Evolutionary conservation across 75 land plant species (phyloP), one percentile per base, ranked within the genome.

Genomic region (Isoetes taiwanensis): DNA sequence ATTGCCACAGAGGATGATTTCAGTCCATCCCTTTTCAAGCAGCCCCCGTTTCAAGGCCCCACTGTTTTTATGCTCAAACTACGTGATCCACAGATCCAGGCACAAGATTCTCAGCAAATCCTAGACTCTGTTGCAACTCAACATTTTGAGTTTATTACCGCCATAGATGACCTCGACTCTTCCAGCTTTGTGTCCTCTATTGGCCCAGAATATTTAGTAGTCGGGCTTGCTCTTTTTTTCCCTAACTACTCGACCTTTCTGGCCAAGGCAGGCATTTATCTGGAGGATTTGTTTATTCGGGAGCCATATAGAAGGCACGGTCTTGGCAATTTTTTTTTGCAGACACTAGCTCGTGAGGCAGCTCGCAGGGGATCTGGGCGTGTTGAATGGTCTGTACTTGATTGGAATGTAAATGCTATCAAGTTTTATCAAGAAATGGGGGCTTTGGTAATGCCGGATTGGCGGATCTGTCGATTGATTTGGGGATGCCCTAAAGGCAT

Each of bases 361-460:
- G 83, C 62, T 62, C 64, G 69, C 54, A 72, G 75, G 64, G 89
- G 89, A 52, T 73, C 72, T 24, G 97, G 85, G 19, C 64, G 95
- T 31, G 95, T 91, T 59, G 97, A 91, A 59, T 86, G 97, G 97
- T 74, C 73, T 37, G 95, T 91, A 54, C 79, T 91, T 27, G 97
- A 91, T 34, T 91, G 97, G 97, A 91, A 91, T 57, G 72, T 43
- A 50, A 91, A 87, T 62, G 97, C 97, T 26, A 87, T 91, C 54
- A 71, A 70, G 64, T 91, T 91, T 62, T 91, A 91, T 35, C 75
- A 86, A 59, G 71, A 64, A 9, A 76, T 86, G 73, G 93, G 93
- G 2, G 93, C 88, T 0, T 31, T 70, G 27, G 62, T 86, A 1
- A 35, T 75, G 41, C 81, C 58, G 35, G 88, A 87, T 2, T 83